Base-by-base conservation (phyloP, 345 rosid species). In the Citrus hindsii region DNA sequence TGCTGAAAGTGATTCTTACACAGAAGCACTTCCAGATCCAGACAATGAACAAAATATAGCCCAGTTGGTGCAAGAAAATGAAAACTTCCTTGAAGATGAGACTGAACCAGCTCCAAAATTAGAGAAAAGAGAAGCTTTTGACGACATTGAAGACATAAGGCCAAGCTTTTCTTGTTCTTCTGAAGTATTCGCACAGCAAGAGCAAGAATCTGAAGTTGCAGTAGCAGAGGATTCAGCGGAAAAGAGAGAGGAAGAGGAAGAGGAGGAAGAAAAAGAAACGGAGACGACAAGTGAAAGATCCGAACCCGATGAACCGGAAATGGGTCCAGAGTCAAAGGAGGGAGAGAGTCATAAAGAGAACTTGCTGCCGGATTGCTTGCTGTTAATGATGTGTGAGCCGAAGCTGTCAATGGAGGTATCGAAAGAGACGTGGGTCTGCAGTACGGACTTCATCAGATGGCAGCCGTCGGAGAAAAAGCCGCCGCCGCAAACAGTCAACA, bases 341-440 rank as follows among this genome's bases (percentile, higher is more conserved):
- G 84, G 81, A 66, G 87, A 77, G 75, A 71, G 71, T 80, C 80
- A 33, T 9, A 71, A 71, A 72, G 48, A 58, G 33, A 79, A 80
- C 7, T 24, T 75, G 24, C 81, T 95, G 70, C 99, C 99, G 71
- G 99, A 95, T 71, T 95, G 99, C 79, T 71, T 93, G 67, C 76
- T 92, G 77, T 76, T 93, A 24, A 95, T 95, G 99, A 95, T 95
- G 99, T 89, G 97, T 33, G 99, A 95, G 76, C 97, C 99, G 69
- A 95, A 95, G 89, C 90, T 93, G 61, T 95, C 97, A 6, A 93
- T 92, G 99, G 99, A 95, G 87, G 99, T 95, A 38, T 95, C 98
- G 9, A 92, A 90, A 76, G 99, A 95, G 81, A 93, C 99, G 0
- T 95, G 99, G 99, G 98, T 93, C 13, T 90, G 99, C 77, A 89